Percentiles rank a stretch among this genome's conserved stretches.
phyloP scores from a whole-genome alignment of 2,329 filamentous ascomycete species.

The Aureobasidium lini region DNA sequence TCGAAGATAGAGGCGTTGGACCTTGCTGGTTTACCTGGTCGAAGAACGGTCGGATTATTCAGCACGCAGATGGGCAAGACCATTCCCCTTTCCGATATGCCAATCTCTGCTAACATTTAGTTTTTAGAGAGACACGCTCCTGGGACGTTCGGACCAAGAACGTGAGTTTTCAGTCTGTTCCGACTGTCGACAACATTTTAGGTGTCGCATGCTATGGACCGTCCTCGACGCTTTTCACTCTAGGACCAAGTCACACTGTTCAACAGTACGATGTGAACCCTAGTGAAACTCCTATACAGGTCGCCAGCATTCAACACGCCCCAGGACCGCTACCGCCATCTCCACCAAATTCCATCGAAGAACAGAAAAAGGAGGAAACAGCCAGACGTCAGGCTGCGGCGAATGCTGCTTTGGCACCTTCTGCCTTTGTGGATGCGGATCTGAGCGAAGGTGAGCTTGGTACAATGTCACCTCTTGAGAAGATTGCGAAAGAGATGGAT shows the following conservation, averaged over 20 bases:
- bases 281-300: slow-evolving; percentile 57
- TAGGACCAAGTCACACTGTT: slow-evolving; percentile 79
- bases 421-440: slow-evolving; percentile 46
- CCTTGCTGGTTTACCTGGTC: slow-evolving; percentile 98
- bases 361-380: slow-evolving; percentile 45
- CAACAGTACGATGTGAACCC: slow-evolving; percentile 95
- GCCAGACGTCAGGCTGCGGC: slow-evolving; percentile 18
- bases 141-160: slow-evolving; percentile 99
- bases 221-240: slow-evolving; percentile 83
- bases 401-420: slow-evolving; percentile 27
- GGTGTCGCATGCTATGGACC: slow-evolving; percentile 85
- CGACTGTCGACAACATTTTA: slow-evolving; percentile 71
- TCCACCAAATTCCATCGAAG: slow-evolving; percentile 72
- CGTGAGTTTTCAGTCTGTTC: slow-evolving; percentile 81
- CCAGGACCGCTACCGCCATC: slow-evolving; percentile 72
- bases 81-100: neutral
- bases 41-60: slow-evolving; percentile 92
- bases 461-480: slow-evolving; percentile 62
- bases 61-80: slow-evolving; percentile 79
- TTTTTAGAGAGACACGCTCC: slow-evolving; percentile 66
- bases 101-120: neutral
- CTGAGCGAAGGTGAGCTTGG: slow-evolving; percentile 63
- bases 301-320: slow-evolving; percentile 80
- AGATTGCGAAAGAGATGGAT: slow-evolving; percentile 65
- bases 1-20: slow-evolving; percentile 63